Evolutionary conservation across 2,329 filamentous ascomycete species (phyloP).

Genomic region (Curvularia lunata): DNA sequence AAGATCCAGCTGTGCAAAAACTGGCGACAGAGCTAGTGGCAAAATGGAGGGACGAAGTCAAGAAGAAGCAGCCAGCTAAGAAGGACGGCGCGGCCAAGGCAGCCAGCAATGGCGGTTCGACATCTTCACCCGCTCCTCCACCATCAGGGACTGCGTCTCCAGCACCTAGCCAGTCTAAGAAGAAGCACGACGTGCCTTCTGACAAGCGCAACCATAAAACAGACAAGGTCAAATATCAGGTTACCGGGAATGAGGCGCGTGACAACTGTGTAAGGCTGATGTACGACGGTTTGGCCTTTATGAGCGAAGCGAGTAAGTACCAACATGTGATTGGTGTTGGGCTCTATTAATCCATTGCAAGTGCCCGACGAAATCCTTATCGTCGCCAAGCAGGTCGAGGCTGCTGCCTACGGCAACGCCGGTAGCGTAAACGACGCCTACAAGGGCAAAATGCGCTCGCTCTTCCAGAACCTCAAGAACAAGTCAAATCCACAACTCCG

Average conservation of each 20-base stretch:
- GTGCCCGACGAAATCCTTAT: conserved; percentile 70
- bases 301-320: conserved; percentile 61
- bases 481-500: conserved; percentile 83
- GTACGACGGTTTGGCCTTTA: conserved; percentile 87
- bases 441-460: conserved; percentile 85
- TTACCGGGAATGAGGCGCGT: conserved; percentile 75
- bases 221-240: conserved; percentile 79
- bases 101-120: conserved; percentile 34
- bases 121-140: conserved; percentile 42
- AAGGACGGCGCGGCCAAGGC: conserved; percentile 34
- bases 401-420: conserved; percentile 72
- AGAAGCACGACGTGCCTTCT: conserved; percentile 64
- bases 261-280: conserved; percentile 89
- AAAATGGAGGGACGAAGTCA: conserved; percentile 85
- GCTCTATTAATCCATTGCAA: conserved; percentile 28
- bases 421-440: conserved; percentile 77
- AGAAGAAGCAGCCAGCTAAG: conserved; percentile 52
- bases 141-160: conserved; percentile 51
- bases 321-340: conserved; percentile 13
- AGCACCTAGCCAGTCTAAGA: conserved; percentile 59
- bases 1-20: conserved; percentile 72
- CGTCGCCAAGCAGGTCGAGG: conserved; percentile 74
- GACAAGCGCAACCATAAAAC: conserved; percentile 81
- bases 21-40: conserved; percentile 81
- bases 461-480: conserved; percentile 95